A percentile compares a stretch with the other conserved stretches of the same genome.
Conservation (phyloP, 768 basidiomycete genomes). For the Termitomyces sp. region DNA sequence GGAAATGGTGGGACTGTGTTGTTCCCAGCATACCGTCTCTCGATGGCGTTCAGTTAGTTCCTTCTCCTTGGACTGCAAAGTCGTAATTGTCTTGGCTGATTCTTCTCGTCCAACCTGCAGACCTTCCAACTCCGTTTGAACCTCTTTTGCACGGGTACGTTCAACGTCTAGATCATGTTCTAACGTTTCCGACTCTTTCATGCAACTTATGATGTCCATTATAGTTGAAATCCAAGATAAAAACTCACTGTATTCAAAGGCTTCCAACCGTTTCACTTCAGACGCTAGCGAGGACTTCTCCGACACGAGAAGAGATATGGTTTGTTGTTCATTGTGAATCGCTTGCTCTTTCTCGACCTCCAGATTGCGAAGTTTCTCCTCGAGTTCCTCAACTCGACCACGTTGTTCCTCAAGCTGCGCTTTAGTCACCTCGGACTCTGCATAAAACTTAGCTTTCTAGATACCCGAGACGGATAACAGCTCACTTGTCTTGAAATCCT, state of each 20-base stretch:
- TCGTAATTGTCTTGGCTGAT: conserved; percentile 30
- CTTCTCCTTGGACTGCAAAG: conserved; percentile 46
- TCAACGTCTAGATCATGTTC: conserved; percentile 38
- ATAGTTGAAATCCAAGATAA: background rate
- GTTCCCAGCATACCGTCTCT: conserved; percentile 39
- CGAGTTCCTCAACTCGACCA: conserved; percentile 20
- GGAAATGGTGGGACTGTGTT: too few species aligned
- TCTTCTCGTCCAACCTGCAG: conserved; percentile 35
- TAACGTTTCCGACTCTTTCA: conserved; percentile 37
- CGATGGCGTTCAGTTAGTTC: conserved; percentile 45
- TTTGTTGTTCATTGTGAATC: conserved; percentile 58
- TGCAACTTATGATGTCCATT: conserved; percentile 2
- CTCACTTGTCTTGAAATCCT: conserved; percentile 26
- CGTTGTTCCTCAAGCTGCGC: conserved; percentile 28
- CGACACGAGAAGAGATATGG: conserved; percentile 70
- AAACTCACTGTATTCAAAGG: conserved; percentile 54
- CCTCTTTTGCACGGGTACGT: conserved; percentile 27
- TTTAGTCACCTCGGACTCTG: conserved; percentile 28
- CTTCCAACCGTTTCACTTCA: conserved; percentile 54
- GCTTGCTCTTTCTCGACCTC: conserved; percentile 26
- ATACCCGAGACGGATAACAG: background rate
- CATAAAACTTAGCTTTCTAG: background rate
- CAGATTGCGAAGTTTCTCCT: conserved; percentile 23
- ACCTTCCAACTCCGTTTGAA: conserved; percentile 36
- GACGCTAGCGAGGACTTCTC: conserved; percentile 59